Conservation (phyloP, 768 basidiomycete genomes). For the Lyophyllum decastes region DNA sequence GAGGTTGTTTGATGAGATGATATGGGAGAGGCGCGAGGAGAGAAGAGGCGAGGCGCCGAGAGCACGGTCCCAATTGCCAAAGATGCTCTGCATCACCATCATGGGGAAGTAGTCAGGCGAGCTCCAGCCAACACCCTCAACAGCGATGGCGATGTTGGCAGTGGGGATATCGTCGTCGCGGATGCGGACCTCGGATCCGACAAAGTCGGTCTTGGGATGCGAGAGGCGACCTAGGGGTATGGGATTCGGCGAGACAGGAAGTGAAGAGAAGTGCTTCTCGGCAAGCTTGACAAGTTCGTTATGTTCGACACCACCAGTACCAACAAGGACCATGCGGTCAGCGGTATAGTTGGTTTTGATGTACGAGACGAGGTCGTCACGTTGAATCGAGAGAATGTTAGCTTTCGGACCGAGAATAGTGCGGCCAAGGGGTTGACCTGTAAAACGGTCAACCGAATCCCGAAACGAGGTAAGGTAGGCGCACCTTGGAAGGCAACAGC, state of each 20-base stretch:
- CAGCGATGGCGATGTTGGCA: conserved; percentile 93
- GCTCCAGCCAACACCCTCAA: conserved; percentile 97
- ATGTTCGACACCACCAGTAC: conserved; percentile 94
- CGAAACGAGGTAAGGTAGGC: conserved; percentile 26
- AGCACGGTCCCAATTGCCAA: conserved; percentile 99
- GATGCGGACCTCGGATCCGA: conserved; percentile 94
- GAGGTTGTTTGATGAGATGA: conserved; percentile 90
- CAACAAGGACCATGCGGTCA: conserved; percentile 98
- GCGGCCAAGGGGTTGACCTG: conserved; percentile 93
- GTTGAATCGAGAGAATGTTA: conserved; percentile 94
- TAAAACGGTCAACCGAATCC: conserved; percentile 3
- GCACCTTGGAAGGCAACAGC: conserved; percentile 94
- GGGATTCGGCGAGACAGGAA: conserved; percentile 86
- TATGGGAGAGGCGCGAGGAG: conserved; percentile 88
- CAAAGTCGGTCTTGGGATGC: conserved; percentile 77
- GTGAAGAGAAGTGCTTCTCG: conserved; percentile 86
- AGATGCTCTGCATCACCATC: conserved; percentile 96
- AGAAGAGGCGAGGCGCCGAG: conserved; percentile 89
- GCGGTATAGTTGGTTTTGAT: conserved; percentile 98
- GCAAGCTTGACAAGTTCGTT: conserved; percentile 91
- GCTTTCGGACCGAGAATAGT: conserved; percentile 96
- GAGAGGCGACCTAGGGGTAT: conserved; percentile 83
- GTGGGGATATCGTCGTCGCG: conserved; percentile 90
- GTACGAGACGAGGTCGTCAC: conserved; percentile 84
- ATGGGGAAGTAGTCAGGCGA: conserved; percentile 99